These are phyloP conservation scores for Pharus latifolius DNA, from an alignment of 176 grass and related monocot species.

Conservation along the genomic window DNA sequence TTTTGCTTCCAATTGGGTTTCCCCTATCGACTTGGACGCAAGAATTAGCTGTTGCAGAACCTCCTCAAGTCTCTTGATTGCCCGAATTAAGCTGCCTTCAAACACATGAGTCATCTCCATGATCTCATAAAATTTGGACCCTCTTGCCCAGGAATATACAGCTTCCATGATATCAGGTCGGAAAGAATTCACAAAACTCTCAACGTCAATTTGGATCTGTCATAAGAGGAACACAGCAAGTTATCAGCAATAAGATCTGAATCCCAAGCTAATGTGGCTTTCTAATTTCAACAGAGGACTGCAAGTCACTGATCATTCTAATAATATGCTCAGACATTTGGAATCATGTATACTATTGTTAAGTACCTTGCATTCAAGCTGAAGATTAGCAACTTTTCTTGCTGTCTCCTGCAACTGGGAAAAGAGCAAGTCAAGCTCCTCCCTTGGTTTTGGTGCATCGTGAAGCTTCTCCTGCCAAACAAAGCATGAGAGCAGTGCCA, in stretches of 20 bases:
- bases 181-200: too few relatives aligned
- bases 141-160: too few relatives aligned
- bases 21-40: constrained; percentile 39
- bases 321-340: neutral
- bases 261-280: neutral
- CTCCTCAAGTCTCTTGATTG: constrained; percentile 45
- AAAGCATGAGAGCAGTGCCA: constrained; percentile 49
- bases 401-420: too few relatives aligned
- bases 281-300: too few relatives aligned
- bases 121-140: too few relatives aligned
- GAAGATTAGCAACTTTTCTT: too few relatives aligned
- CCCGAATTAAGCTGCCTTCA: constrained; percentile 52
- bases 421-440: constrained; percentile 25
- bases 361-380: constrained; percentile 50
- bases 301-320: too few relatives aligned
- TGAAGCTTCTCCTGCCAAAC: constrained; percentile 52
- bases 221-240: too few relatives aligned
- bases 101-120: too few relatives aligned
- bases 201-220: too few relatives aligned
- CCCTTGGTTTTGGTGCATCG: constrained; percentile 42
- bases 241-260: neutral
- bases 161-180: too few relatives aligned
- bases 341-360: neutral
- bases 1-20: too few relatives aligned
- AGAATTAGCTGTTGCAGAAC: constrained; percentile 52